Evolutionary conservation across 2,329 filamentous ascomycete species (phyloP), one percentile per base, ranked within the genome.

Genomic region (Diaporthe batatas): DNA sequence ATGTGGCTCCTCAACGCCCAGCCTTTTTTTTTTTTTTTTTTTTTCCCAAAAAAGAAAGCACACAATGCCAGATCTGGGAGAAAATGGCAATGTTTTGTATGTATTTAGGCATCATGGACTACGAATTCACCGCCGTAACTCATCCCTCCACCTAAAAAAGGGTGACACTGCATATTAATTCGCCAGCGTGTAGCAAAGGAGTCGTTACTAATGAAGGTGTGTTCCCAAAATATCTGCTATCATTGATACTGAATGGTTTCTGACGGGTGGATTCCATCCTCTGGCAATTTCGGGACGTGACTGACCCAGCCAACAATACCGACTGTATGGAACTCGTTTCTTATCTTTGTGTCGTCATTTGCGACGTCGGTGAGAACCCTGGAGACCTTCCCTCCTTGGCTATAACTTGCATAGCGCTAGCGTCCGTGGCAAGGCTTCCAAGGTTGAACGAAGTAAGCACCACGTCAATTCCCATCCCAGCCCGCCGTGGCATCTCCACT

Each of bases 21-120:
- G 29, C 29, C 2, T 29, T 29, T 29, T 29, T 29, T 29, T 29
- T 29, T 29, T 29, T 5, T 3, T 29, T 29, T 29, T 29, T 29
- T 29, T 29, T 29, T 5, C 2, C 5, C 5, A 29, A 29, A 5
- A 29, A 29, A 29, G 5, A 29, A 29, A 29, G 29, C n/a, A n/a
- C n/a, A n/a, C n/a, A n/a, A 29, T 29, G 29, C 58, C 68, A 12
- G 71, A 65, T 3, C 68, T 72, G 6, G 54, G 68, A 42, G 71
- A 72, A n/a, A 72, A 70, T 18, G 71, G 71, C 29, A 29, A 1
- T 55, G 55, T 0, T 64, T 62, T 18, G 47, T 54, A 11, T 72
- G 1, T 36, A 36, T 8, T 8, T 36, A 36, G 34, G 34, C 34
- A 36, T 36, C 34, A 12, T 16, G 14, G 39, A 16, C 39, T 42